Conservation (phyloP, 2,329 filamentous ascomycete species). For the Sporothrix humicola region DNA sequence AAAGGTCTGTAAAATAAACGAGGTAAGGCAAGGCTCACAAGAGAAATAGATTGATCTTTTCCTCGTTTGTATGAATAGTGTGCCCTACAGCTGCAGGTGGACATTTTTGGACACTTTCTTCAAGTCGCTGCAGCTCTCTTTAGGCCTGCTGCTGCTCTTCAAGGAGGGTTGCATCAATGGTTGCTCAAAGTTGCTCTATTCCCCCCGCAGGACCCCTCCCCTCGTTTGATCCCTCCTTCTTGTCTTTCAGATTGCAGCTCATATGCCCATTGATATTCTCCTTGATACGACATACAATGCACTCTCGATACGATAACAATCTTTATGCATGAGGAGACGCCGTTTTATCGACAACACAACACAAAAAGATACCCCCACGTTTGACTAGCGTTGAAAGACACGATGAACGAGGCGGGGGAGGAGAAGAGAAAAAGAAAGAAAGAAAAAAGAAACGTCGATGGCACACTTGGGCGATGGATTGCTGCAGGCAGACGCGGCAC, state of each 20-base stretch:
- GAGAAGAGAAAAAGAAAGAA: background rate
- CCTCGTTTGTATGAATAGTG: background rate
- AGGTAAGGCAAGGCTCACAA: background rate
- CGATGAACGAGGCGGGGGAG: constrained; percentile 2
- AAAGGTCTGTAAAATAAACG: background rate
- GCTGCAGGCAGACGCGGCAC: constrained; percentile 20
- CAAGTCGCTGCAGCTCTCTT: background rate
- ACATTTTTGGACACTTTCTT: background rate
- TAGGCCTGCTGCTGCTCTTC: background rate
- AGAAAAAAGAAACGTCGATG: background rate
- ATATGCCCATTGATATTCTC: no score
- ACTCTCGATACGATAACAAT: background rate
- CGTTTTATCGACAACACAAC: background rate
- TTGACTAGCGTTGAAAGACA: constrained; percentile 2
- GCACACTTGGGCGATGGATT: background rate
- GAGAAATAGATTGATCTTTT: background rate
- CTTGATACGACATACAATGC: no score
- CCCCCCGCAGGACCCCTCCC: constrained; percentile 15
- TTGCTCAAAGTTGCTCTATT: no score
- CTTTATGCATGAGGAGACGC: constrained; percentile 1
- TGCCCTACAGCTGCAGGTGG: constrained; percentile 13
- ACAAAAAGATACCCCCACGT: no score
- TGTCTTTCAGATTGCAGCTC: background rate
- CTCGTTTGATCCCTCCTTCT: constrained; percentile 5
- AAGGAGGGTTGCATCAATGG: constrained; percentile 23